Evolutionary conservation across 73 alveolate species (phyloP).

Genomic region (Paramecium octaurelia): DNA sequence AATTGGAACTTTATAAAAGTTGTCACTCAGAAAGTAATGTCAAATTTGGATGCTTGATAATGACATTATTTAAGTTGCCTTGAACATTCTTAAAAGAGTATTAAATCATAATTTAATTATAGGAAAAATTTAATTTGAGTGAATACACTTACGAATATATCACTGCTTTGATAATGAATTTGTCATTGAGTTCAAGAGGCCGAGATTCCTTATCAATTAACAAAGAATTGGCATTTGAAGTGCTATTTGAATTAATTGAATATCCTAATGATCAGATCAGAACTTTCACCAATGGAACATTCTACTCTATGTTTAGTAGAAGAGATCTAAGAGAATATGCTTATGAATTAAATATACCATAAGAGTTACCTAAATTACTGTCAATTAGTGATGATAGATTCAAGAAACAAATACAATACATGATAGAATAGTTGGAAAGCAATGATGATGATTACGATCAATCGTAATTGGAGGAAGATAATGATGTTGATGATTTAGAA

Average conservation of each 20-base stretch:
- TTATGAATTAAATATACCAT: background rate
- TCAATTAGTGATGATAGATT: background rate
- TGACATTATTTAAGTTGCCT: slow-evolving; percentile 93
- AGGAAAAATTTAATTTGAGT: slow-evolving; percentile 85
- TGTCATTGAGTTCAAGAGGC: slow-evolving; percentile 93
- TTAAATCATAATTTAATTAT: background rate
- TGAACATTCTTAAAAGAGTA: slow-evolving; percentile 70
- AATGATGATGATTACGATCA: slow-evolving; percentile 24
- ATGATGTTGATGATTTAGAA: slow-evolving; percentile 43
- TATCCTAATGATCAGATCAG: slow-evolving; percentile 73
- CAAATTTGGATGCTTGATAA: slow-evolving; percentile 90
- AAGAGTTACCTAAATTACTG: slow-evolving; percentile 1
- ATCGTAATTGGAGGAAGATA: slow-evolving; percentile 29
- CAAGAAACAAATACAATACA: background rate
- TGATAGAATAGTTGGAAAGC: background rate
- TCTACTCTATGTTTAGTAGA: slow-evolving; percentile 77
- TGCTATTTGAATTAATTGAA: slow-evolving; percentile 85
- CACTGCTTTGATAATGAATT: slow-evolving; percentile 96
- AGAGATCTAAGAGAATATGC: slow-evolving; percentile 68
- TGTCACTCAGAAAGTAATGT: slow-evolving; percentile 91
- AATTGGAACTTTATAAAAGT: slow-evolving; percentile 91
- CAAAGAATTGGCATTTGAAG: slow-evolving; percentile 77
- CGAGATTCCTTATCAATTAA: slow-evolving; percentile 88
- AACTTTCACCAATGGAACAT: slow-evolving; percentile 74
- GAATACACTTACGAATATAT: slow-evolving; percentile 97